Percentiles rank a stretch among this genome's conserved stretches.
These are phyloP conservation scores for Macaranga tanarius DNA, from an alignment of 441 rosid species.

Conservation along the genomic window DNA sequence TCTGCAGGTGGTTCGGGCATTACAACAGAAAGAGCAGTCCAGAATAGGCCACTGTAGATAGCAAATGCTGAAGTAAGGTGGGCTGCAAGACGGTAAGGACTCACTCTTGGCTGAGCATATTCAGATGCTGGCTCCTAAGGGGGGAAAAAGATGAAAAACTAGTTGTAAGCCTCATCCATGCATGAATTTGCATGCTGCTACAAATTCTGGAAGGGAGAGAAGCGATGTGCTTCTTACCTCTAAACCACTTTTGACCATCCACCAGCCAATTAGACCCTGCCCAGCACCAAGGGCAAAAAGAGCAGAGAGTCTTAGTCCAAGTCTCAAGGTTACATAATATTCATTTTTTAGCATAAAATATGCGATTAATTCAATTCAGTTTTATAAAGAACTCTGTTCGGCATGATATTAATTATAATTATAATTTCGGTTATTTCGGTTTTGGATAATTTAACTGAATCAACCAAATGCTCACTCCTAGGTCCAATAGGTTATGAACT, in stretches of 20 bases:
- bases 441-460: too few species aligned
- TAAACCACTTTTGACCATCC: constrained; percentile 99
- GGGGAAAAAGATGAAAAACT: neutral
- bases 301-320: too few species aligned
- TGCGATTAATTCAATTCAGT: too few species aligned
- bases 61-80: constrained; percentile 93
- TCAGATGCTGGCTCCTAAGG: constrained; percentile 86
- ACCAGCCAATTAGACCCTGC: constrained; percentile 96
- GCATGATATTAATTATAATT: too few species aligned
- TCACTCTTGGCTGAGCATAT: constrained; percentile 82
- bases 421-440: too few species aligned
- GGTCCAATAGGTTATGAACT: too few species aligned
- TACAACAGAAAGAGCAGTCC: constrained; percentile 90
- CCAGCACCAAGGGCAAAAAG: constrained; percentile 94
- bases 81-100: constrained; percentile 90
- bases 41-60: constrained; percentile 82
- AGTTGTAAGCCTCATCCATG: constrained; percentile 9
- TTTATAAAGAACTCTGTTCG: too few species aligned
- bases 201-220: neutral
- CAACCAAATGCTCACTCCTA: too few species aligned
- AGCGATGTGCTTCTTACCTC: constrained; percentile 47
- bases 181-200: neutral
- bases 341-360: too few species aligned
- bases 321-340: too few species aligned
- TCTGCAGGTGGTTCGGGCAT: constrained; percentile 95